Base-by-base conservation (phyloP, 306 rosid genomes). In the Alnus rubra region DNA sequence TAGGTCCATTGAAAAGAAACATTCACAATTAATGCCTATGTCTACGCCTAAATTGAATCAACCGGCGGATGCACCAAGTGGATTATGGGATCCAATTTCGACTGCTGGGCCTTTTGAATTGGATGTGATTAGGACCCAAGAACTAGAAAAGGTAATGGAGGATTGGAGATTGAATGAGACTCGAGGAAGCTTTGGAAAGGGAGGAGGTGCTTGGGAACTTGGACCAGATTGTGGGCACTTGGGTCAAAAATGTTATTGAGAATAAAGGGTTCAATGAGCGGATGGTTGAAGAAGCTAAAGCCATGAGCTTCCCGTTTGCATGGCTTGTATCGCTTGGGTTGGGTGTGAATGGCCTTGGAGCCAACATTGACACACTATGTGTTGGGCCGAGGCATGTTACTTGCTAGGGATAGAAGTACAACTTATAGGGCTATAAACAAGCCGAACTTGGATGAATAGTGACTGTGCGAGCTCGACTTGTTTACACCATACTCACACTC, bases 321-420 rank as follows among this genome's bases (percentile, higher is more conserved):
- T 9, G 67, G 77, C 9, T 74, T 67, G 7, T 74, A 54, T 14
- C 49, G 77, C 6, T 23, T 23, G 28, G 28, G 28, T 35, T 74
- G 50, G 52, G 67, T 2, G 77, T 74, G 50, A 49, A 74, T 42
- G 68, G 68, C n/a, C 68, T 69, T 2, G 68, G 39, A 30, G 63
- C 76, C 1, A 64, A 73, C 52, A 52, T 73, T 7, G 76, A 73
- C 28, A 52, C 48, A 10, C 77, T 74, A 0, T 74, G 77, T 74
- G 53, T 74, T 55, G 77, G 76, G 23, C 68, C 77, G 13, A 54
- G 37, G 28, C 33, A 74, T 56, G 69, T 74, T 8, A 33, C 47
- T 5, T n/a, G 77, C 13, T 12, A 74, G 12, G 39, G 39, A 23
- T 23, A 23, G 28, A 23, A 23, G 28, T 23, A 23, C 28, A 23